Percentiles rank a stretch among this genome's conserved stretches.
phyloP scores from a whole-genome alignment of 2,329 filamentous ascomycete genomes.

The Pseudocercospora crystallina region DNA sequence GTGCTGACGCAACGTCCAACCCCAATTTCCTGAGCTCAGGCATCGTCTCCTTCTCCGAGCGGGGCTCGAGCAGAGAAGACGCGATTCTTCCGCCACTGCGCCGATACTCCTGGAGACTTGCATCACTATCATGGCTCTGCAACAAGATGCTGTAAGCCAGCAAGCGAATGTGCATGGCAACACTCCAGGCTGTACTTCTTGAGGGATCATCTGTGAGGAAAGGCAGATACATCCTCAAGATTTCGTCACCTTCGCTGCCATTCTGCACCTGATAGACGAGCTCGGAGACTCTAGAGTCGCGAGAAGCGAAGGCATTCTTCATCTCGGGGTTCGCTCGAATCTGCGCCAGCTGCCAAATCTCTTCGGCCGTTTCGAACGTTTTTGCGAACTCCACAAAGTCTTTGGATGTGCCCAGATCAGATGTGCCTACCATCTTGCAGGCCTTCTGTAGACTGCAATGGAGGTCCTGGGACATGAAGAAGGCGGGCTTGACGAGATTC shows the following conservation, averaged over 20 bases:
- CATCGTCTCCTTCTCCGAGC: neutral
- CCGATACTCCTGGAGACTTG: constrained; percentile 39
- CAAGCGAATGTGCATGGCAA: constrained; percentile 38
- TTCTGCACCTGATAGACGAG: constrained; percentile 46
- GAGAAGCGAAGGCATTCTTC: constrained; percentile 4
- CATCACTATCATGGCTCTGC: constrained; percentile 9
- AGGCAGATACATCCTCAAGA: constrained; percentile 61
- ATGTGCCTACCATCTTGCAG: constrained; percentile 10
- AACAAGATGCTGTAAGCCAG: constrained; percentile 42
- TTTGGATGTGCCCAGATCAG: neutral
- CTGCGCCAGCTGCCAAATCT: constrained; percentile 3
- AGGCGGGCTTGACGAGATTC: constrained; percentile 43
- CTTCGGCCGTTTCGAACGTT: constrained; percentile 12
- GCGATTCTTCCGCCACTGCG: constrained; percentile 36
- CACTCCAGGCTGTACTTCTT: constrained; percentile 44
- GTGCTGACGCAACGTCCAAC: constrained; percentile 5
- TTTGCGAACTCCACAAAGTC: constrained; percentile 16
- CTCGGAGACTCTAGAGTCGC: constrained; percentile 37
- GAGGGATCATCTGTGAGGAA: constrained; percentile 55
- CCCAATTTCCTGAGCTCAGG: constrained; percentile 1
- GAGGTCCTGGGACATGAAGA: constrained; percentile 37
- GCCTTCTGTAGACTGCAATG: constrained; percentile 30
- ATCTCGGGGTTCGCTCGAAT: constrained; percentile 2
- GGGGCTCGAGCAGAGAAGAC: constrained; percentile 15
- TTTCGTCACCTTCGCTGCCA: constrained; percentile 13